phyloP scores from a whole-genome alignment of 805 yeast genomes.

The Priceomyces medius region DNA sequence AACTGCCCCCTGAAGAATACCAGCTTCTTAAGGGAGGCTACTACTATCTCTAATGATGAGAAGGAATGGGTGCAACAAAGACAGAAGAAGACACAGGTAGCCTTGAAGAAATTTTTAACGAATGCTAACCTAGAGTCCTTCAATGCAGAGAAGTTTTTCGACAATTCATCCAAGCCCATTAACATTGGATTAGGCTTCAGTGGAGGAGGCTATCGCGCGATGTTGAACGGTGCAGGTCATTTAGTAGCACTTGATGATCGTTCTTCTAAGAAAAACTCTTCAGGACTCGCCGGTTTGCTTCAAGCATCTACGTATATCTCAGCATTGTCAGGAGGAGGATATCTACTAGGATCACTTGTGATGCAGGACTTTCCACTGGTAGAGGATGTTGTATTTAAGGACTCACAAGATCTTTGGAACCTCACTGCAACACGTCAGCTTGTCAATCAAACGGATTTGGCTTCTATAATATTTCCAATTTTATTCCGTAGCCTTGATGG shows the following conservation, averaged over 20 bases:
- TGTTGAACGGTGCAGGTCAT: slow-evolving; percentile 80
- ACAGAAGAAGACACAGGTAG: slow-evolving; percentile 22
- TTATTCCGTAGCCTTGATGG: slow-evolving; percentile 21
- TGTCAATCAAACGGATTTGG: slow-evolving; percentile 21
- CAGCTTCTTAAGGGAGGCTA: slow-evolving; percentile 24
- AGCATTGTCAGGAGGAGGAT: slow-evolving; percentile 83
- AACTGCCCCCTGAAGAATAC: slow-evolving; percentile 23
- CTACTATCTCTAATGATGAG: slow-evolving; percentile 23
- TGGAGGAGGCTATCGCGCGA: slow-evolving; percentile 44
- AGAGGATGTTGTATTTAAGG: slow-evolving; percentile 47
- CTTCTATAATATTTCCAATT: slow-evolving; percentile 20
- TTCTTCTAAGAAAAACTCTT: slow-evolving; percentile 43
- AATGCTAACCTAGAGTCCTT: slow-evolving; percentile 21
- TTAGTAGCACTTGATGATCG: slow-evolving; percentile 76
- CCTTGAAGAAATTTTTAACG: slow-evolving; percentile 21
- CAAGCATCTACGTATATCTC: slow-evolving; percentile 69
- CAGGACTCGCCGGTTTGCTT: slow-evolving; percentile 71
- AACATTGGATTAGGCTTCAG: slow-evolving; percentile 37
- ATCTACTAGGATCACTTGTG: slow-evolving; percentile 71
- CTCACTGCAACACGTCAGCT: slow-evolving; percentile 28
- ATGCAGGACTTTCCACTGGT: slow-evolving; percentile 73
- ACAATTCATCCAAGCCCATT: slow-evolving; percentile 11
- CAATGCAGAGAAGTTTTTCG: slow-evolving; percentile 21
- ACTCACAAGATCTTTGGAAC: slow-evolving; percentile 36
- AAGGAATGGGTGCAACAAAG: slow-evolving; percentile 23